Evolutionary conservation across 345 rosid species (phyloP).

Genomic region (Populus davidiana): DNA sequence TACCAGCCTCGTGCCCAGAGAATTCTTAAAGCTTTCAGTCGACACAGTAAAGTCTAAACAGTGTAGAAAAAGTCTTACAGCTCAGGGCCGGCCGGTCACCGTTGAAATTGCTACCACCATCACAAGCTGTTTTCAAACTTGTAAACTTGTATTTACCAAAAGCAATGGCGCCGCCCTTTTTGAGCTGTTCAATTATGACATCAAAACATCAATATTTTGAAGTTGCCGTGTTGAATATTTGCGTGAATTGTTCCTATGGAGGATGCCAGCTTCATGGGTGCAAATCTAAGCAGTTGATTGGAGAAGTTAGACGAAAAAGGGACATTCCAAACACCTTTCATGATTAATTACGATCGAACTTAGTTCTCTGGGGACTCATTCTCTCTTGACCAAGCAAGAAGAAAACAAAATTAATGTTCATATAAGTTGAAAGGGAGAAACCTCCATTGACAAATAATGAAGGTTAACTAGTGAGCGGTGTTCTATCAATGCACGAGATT

Average conservation of each 20-base stretch:
- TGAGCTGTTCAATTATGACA: background rate
- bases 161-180: background rate
- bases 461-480: too few species aligned
- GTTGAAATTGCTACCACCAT: background rate
- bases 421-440: background rate
- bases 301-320: too few species aligned
- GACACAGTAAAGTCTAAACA: background rate
- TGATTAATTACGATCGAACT: background rate
- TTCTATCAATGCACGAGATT: too few species aligned
- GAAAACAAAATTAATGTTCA: conserved; percentile 4
- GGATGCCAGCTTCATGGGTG: background rate
- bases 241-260: background rate
- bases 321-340: background rate
- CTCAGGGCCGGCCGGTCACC: background rate
- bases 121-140: background rate
- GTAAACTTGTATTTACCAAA: background rate
- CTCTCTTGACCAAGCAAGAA: background rate
- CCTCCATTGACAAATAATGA: background rate
- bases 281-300: background rate
- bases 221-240: background rate
- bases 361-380: background rate
- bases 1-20: too few species aligned
- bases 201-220: background rate
- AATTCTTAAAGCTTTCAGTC: background rate
- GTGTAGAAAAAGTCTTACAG: too few species aligned